A percentile compares a stretch with the other conserved stretches of the same genome.
Evolutionary conservation across 2,329 filamentous ascomycete genomes (phyloP).

Genomic region (Tolypocladium tundrense): DNA sequence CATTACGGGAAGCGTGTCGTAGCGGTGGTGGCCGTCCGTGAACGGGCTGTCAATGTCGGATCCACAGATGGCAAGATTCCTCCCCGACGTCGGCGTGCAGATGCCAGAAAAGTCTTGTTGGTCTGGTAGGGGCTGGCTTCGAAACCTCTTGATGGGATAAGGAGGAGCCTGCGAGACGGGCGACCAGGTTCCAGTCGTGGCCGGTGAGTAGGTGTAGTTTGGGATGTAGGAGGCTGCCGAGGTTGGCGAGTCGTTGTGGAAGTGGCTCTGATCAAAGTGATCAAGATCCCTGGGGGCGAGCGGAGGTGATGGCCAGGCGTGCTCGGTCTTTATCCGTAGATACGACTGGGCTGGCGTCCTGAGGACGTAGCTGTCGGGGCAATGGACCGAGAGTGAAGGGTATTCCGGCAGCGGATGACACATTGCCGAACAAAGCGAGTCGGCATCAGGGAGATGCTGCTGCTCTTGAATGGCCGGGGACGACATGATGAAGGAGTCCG

Average conservation of each 20-base stretch:
- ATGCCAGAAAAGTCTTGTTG: constrained; percentile 12
- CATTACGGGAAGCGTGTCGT: not conserved
- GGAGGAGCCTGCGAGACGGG: not conserved
- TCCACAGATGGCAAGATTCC: not conserved
- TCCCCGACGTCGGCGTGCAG: constrained; percentile 14
- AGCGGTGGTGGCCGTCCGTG: not conserved
- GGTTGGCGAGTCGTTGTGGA: constrained; percentile 22
- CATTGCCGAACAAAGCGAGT: constrained; percentile 9
- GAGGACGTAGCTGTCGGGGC: constrained; percentile 3
- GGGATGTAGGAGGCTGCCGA: constrained; percentile 10
- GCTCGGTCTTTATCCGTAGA: constrained; percentile 6
- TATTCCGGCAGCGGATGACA: constrained; percentile 1
- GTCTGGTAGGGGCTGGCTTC: constrained; percentile 1
- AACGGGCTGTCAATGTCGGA: not conserved
- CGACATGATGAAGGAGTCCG: constrained; percentile 13
- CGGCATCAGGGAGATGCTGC: constrained; percentile 11
- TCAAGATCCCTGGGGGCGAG: constrained; percentile 26
- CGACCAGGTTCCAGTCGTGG: constrained; percentile 23
- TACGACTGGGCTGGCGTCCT: constrained; percentile 2
- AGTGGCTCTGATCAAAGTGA: constrained; percentile 22
- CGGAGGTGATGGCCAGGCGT: constrained; percentile 26
- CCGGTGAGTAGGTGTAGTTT: constrained; percentile 17
- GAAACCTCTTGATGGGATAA: not conserved
- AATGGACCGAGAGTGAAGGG: constrained; percentile 7
- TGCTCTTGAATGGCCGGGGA: constrained; percentile 11